Base-by-base conservation (phyloP, 2,329 filamentous ascomycete species). In the Nannizziopsis barbatae region DNA sequence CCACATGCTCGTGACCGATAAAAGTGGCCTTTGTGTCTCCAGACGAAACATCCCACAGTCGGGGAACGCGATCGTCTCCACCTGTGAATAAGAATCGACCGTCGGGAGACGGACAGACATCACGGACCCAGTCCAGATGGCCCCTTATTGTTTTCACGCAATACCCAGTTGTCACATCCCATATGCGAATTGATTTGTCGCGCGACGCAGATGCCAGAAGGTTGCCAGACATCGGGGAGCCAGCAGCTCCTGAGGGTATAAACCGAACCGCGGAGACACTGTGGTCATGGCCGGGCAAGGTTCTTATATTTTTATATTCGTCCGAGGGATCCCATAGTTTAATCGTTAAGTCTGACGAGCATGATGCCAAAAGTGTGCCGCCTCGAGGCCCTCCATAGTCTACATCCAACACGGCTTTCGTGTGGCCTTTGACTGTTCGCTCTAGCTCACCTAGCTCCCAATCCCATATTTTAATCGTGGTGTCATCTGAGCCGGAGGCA, bases 381-480 rank as follows among this genome's bases (percentile, higher is more conserved):
- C 86, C 84, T 60, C 84, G 75, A 1, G 87, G 87, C 0, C 89
- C 89, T 33, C 90, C 89, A 67, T 85, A 95, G 60, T 95, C 89
- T 32, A 95, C 79, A 62, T 94, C 88, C 22, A 92, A 70, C 1
- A 95, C 87, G 2, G 86, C 80, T 61, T 85, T 88, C 4, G 88
- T 95, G 61, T 95, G 90, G 1, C 87, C 88, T 63, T 95, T 95
- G 50, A 95, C 77, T 0, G 89, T 95, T 53, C 83, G 74, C 64
- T 95, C 89, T 3, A 94, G 73, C 66, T 95, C 89, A 42, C 90
- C 90, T 18, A 93, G 70, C 60, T 95, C 89, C 84, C 88, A 95
- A 61, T 95, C 89, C 89, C 89, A 95, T 48, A 95, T 89, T 61
- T 95, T 95, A 65, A 96, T 94, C 6, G 85, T 94, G 47, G 80